Evolutionary conservation across 108 stramenopile species (phyloP), one percentile per base, ranked within the genome.

Genomic region (Fistulifera solaris): DNA sequence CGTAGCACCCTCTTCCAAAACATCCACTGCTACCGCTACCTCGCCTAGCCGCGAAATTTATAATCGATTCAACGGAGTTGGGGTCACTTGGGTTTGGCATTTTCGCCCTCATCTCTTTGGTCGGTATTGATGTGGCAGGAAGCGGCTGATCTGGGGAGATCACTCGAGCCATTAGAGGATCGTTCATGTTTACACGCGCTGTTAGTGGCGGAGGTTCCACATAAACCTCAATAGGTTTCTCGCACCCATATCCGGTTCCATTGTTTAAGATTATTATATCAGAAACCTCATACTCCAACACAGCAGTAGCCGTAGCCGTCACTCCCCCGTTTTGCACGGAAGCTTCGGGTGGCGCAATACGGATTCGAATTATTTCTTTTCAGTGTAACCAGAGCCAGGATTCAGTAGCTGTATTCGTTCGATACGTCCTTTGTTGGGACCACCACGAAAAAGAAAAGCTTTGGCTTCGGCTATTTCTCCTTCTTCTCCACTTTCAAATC

Each of bases 181-280:
- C 77, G 48, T 74, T 74, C 77, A 78, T 61, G 38, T 78, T 74
- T 7, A 74, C 44, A 7, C 68, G 53, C 23, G 70, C 66, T 11
- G 80, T 75, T 8, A 75, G 39, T 0, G 85, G 81, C 31, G 89
- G 85, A 19, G 83, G 78, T 7, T 87, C 83, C 8, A 91, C 78
- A 31, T 70, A 58, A 0, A 87, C 57, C 1, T 31, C 55, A 11
- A 87, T 71, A 19, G 78, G 75, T 31, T 78, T 77, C 59, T 87
- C 85, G 1, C 79, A 76, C 4, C 83, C 81, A 58, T 91, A 91
- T n/a, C 89, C 89, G 17, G 67, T 68, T 31, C 89, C 89, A n/a
- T 58, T 59, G 52, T 83, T 61, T 26, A 68, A 56, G 24, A 91
- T 65, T 17, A 80, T 72, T 39, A 91, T 77, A n/a, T 66, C 62